Base-by-base conservation (phyloP, 257 asterid species). In the Parsonsia alboflavescens region DNA sequence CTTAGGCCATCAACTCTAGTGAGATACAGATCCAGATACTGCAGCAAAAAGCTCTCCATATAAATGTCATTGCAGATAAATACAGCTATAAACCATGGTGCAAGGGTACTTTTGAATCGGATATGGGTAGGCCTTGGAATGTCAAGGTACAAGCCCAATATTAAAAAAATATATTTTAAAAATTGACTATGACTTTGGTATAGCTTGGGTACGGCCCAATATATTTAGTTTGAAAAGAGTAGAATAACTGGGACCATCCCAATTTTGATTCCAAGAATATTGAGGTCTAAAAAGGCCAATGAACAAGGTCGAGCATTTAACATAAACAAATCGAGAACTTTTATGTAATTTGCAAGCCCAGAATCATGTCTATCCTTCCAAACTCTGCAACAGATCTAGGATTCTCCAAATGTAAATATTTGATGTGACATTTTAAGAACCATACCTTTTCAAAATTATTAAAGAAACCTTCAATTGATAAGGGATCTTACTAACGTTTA, bases 1-100 rank as follows among this genome's bases (percentile, higher is more conserved):
- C 99, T 92, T 82, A 95, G 82, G 72, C 93, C 96, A 84, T 90
- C 96, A 53, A 90, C 92, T 85, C 99, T 90, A 0, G 99, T 92
- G 82, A 92, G 97, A 81, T 83, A 92, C 75, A 90, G 74, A 76
- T 95, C 92, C 53, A 92, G 85, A 84, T 95, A 95, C 99, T 95
- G 97, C 73, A 86, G 85, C 70, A 87, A 71, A 42, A 80, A 81
- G 76, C 56, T 70, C 64, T 16, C 45, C 26, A 73, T 12, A 26
- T 59, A 41, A 24, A n/a, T 58, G 45, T 65, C 50, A 36, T 33
- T 17, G 46, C 68, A 33, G 68, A 63, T 33, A 36, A 28, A 12
- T 6, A 58, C 21, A 54, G 22, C 12, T 26, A 5, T 62, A 62
- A 8, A 63, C 24, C 46, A 15, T 5, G 36, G 24, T 16, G 46